Evolutionary conservation across 257 asterid genomes (phyloP), one percentile per base, ranked within the genome.

Genomic region (Nemophila menziesii): DNA sequence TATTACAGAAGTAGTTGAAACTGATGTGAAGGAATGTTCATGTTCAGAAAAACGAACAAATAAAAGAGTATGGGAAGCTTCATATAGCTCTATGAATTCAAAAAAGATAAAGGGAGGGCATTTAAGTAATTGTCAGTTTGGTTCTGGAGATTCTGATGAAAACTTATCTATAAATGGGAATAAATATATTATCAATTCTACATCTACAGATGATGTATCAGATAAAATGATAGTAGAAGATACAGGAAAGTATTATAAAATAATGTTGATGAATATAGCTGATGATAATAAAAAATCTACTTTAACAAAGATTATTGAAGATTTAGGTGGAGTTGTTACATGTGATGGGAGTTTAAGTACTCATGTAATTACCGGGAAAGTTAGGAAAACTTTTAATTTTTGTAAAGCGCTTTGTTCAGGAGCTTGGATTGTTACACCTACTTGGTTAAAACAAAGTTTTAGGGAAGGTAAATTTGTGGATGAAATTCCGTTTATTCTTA

Each of bases 331-430:
- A 62, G 60, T 44, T 62, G 97, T 83, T 60, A 70, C 93, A 54
- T 63, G 70, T 47, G 86, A 80, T 54, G 97, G 97, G 64, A 68
- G 61, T 49, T 20, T 19, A 49, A 67, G 84, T 82, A 78, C 97
- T 34, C 97, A 89, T 59, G 65, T 89, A 20, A 70, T 83, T 60
- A 73, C 97, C 0, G 92, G 95, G 54, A 70, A 78, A 80, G 92
- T 65, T 52, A 75, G 97, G 55, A 64, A 51, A 68, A 89, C 97
- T 10, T 56, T 72, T 29, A 84, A 89, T 54, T 83, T 89, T 71
- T 89, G 95, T 67, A 68, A 63, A 10, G 95, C 92, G 55, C 89
- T 89, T 69, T 78, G 95, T 69, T 84, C 97, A 58, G 97, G 95
- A 54, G 79, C 92, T 60, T 89, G 97, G 95, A 65, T 89, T 44